These are phyloP conservation scores for Crucihimalaya himalaica DNA, from an alignment of 345 rosid species.

Conservation along the genomic window DNA sequence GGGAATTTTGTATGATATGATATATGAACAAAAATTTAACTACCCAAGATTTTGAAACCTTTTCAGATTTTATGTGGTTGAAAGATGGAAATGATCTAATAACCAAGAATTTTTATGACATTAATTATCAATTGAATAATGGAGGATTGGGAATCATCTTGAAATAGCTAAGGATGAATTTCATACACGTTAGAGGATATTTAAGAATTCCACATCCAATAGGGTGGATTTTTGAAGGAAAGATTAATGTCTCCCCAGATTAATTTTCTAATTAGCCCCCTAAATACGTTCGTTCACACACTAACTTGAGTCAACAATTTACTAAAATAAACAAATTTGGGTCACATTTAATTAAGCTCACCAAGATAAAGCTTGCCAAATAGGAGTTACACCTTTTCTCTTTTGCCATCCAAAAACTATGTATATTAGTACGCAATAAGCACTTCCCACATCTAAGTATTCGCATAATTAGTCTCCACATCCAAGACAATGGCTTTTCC, in stretches of 20 bases:
- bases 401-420: not conserved
- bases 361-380: not conserved
- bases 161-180: not conserved
- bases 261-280: not conserved
- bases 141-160: not conserved
- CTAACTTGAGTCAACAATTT: not conserved
- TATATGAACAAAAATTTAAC: too few species aligned
- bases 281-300: not conserved
- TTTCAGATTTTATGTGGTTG: not conserved
- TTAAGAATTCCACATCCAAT: not conserved
- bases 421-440: not conserved
- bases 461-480: not conserved
- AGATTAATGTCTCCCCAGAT: not conserved
- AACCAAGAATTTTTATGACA: not conserved
- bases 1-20: not conserved
- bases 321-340: not conserved
- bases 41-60: not conserved
- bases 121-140: not conserved
- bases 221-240: not conserved
- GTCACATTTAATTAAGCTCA: slow-evolving; percentile 1
- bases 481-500: slow-evolving; percentile 24
- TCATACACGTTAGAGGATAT: not conserved
- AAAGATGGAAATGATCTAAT: not conserved
- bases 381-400: not conserved
- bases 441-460: not conserved